Base-by-base conservation (phyloP, 1,139 yeast species). In the Protomyces gravidus region DNA sequence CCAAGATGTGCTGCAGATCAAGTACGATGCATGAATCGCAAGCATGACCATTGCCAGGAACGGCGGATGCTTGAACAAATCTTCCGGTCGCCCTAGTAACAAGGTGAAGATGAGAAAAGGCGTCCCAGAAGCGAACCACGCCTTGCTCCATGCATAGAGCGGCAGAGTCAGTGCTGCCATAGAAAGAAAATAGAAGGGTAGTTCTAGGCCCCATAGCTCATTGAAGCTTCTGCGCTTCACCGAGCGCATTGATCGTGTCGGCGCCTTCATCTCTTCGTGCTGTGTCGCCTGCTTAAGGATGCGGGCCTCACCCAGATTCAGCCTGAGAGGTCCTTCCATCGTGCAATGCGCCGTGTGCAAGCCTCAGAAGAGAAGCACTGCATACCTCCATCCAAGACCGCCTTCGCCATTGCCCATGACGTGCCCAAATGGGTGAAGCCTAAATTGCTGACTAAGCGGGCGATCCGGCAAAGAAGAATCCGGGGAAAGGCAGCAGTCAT, bases 1-100 rank as follows among this genome's bases (percentile, higher is more conserved):
- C 58, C 58, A 53, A 9, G 58, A 53, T 13, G 58, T 53, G 27
- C 46, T 53, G 46, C 36, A 47, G n/a, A 53, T 13, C 1, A 50
- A 27, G 48, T 53, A 53, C 15, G 28, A 42, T 19, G 36, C 28
- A 13, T 53, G 47, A n/a, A 53, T 39, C 17, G 21, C 9, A 19
- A 33, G 27, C 11, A 53, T 30, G 26, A 45, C 19, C 39, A 26
- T 5, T 1, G 42, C 27, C 27, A 53, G 33, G 26, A 53, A 21
- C 21, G 26, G 36, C 11, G 58, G 51, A 7, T 45, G 36, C 27
- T 15, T 9, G 6, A 50, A 53, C 11, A 53, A 28, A n/a, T 27
- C 33, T 5, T 45, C 51, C 7, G 48, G 36, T 11, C 33, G 36
- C 4, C 58, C 58, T 9, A 45, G 48, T 6, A 53, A 30, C 19